phyloP scores from a whole-genome alignment of 2,329 filamentous ascomycete genomes.

The Xylariales sp. region DNA sequence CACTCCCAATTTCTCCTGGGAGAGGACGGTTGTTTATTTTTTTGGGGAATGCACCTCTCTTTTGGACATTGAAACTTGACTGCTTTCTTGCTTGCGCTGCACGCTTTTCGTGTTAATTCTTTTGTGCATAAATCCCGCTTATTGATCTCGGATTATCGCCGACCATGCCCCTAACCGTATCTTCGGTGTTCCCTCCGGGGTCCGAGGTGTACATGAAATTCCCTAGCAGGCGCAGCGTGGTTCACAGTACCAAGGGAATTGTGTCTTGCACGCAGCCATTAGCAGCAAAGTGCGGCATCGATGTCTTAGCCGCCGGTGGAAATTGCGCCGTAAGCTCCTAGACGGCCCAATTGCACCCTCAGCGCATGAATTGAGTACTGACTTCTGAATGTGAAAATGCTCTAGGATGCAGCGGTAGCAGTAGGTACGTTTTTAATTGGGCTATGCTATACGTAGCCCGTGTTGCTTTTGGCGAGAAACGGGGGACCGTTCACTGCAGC shows the following conservation, averaged over 20 bases:
- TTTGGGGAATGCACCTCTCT: no score
- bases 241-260: slow-evolving; percentile 90
- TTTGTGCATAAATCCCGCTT: no score
- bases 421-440: slow-evolving; percentile 70
- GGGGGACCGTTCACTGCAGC: no score
- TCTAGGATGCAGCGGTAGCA: slow-evolving; percentile 84
- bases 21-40: no score
- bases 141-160: neutral
- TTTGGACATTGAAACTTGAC: no score
- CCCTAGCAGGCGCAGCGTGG: slow-evolving; percentile 79
- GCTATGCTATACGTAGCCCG: no score
- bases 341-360: no score
- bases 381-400: slow-evolving; percentile 3
- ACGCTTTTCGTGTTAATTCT: no score
- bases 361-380: neutral
- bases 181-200: slow-evolving; percentile 41
- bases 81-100: no score
- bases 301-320: slow-evolving; percentile 77
- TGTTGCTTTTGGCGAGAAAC: no score
- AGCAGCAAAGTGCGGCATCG: slow-evolving; percentile 81
- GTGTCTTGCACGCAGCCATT: slow-evolving; percentile 87
- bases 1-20: no score
- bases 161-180: slow-evolving; percentile 42
- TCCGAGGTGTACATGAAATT: slow-evolving; percentile 57
- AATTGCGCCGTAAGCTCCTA: slow-evolving; percentile 89